Evolutionary conservation across 1,139 yeast genomes (phyloP).

Genomic region (Sugiyamaella neomexicana): DNA sequence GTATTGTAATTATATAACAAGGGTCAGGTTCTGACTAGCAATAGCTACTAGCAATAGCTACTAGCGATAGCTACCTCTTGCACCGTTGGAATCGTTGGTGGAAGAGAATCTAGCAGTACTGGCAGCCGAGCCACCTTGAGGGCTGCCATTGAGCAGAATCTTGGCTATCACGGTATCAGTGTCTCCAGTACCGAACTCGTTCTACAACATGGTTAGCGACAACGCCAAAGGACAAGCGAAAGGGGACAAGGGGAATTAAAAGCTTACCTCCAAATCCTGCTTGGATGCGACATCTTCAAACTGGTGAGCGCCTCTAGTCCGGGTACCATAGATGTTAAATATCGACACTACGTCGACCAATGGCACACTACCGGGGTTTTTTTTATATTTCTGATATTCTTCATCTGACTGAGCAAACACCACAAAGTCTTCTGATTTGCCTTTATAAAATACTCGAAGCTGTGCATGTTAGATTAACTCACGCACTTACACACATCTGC

Average conservation of each 20-base stretch:
- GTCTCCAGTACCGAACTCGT: conserved; percentile 58
- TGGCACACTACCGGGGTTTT: conserved; percentile 54
- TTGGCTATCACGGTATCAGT: conserved; percentile 48
- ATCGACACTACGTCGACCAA: conserved; percentile 63
- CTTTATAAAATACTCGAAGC: conserved; percentile 57
- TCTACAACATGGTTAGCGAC: conserved; percentile 9
- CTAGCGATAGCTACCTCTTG: conserved; percentile 20
- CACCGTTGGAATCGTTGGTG: conserved; percentile 34
- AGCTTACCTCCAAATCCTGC: conserved; percentile 49
- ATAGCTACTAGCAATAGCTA: too few species aligned
- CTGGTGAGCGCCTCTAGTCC: conserved; percentile 64
- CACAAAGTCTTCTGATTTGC: conserved; percentile 58
- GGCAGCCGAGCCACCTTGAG: conserved; percentile 41
- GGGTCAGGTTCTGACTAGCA: too few species aligned
- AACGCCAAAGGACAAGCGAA: too few species aligned
- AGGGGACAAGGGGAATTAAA: too few species aligned
- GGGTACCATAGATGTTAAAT: conserved; percentile 61
- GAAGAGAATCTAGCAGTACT: conserved; percentile 29
- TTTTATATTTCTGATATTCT: conserved; percentile 50
- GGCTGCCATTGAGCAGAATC: conserved; percentile 58
- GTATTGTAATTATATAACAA: too few species aligned
- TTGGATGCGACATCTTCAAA: conserved; percentile 72
- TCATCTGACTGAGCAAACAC: conserved; percentile 61
- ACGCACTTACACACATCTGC: not conserved
- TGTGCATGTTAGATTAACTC: conserved; percentile 1